Conservation (phyloP, 78 protist genomes). For the Dictyostelium intermedium region DNA sequence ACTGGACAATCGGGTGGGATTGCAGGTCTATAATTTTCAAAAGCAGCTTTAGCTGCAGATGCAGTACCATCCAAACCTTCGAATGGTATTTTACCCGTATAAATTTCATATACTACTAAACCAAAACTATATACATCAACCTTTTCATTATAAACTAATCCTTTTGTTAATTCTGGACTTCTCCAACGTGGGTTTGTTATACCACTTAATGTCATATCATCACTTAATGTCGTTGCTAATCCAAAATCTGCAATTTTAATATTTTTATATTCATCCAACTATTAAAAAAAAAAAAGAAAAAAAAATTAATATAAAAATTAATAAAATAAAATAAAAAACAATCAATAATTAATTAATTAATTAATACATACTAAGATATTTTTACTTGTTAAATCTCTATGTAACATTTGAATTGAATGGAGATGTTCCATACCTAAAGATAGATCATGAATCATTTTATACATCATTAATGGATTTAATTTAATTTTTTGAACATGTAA, state of each 20-base stretch:
- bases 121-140: constrained; percentile 8
- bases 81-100: neutral
- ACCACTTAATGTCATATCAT: constrained; percentile 47
- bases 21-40: constrained; percentile 33
- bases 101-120: neutral
- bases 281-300: neutral
- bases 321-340: neutral
- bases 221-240: neutral
- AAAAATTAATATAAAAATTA: neutral
- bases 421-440: constrained; percentile 24
- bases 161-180: neutral
- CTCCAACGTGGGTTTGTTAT: constrained; percentile 38
- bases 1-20: constrained; percentile 22
- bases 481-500: constrained; percentile 12
- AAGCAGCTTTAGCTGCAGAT: constrained; percentile 6
- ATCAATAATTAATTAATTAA: too few species aligned
- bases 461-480: constrained; percentile 15
- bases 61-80: constrained; percentile 8
- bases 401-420: constrained; percentile 10
- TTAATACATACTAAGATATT: constrained; percentile 30
- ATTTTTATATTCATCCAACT: constrained; percentile 45
- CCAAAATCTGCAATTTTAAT: constrained; percentile 60
- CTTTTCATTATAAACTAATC: neutral
- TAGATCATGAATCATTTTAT: constrained; percentile 10
- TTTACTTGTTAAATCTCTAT: constrained; percentile 44